phyloP scores from a whole-genome alignment of 169 alveolate species.

The Plasmodium fragile region DNA sequence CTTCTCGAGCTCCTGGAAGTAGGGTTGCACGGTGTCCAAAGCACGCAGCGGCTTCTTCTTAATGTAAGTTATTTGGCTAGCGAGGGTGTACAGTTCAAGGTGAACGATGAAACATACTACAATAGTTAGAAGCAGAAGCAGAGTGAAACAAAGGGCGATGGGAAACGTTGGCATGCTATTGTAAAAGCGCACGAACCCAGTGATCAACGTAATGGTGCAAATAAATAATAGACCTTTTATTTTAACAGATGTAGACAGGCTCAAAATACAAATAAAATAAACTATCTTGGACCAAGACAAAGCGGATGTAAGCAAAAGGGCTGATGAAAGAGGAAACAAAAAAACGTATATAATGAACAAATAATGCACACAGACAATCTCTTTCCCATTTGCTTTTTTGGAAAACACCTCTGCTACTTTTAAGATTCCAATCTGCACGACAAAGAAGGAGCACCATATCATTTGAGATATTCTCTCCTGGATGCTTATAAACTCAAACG shows the following conservation, averaged over 20 bases:
- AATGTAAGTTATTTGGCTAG: constrained; percentile 44
- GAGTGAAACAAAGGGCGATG: constrained; percentile 12
- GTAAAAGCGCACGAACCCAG: constrained; percentile 47
- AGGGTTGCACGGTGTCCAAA: constrained; percentile 48
- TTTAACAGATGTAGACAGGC: constrained; percentile 52
- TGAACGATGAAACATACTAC: constrained; percentile 28
- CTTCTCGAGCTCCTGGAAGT: constrained; percentile 68
- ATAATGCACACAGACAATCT: constrained; percentile 19
- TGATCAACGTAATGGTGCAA: constrained; percentile 18
- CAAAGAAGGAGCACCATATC: constrained; percentile 54
- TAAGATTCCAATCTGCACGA: constrained; percentile 36
- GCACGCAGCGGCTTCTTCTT: constrained; percentile 70
- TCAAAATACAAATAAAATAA: constrained; percentile 35
- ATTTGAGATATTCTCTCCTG: constrained; percentile 52
- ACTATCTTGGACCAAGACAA: constrained; percentile 64
- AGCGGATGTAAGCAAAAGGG: constrained; percentile 56
- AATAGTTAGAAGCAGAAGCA: constrained; percentile 19
- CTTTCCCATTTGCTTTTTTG: constrained; percentile 6
- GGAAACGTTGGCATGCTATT: constrained; percentile 3
- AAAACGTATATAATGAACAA: constrained; percentile 33
- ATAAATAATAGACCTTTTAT: constrained; percentile 28
- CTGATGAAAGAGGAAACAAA: constrained; percentile 42
- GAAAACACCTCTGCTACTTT: constrained; percentile 65
- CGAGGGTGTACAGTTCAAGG: constrained; percentile 30
- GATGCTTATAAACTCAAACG: constrained; percentile 48